A percentile compares a stretch with the other conserved stretches of the same genome.
Evolutionary conservation across 2,329 filamentous ascomycete species (phyloP).

Genomic region (Colletotrichum sidae): DNA sequence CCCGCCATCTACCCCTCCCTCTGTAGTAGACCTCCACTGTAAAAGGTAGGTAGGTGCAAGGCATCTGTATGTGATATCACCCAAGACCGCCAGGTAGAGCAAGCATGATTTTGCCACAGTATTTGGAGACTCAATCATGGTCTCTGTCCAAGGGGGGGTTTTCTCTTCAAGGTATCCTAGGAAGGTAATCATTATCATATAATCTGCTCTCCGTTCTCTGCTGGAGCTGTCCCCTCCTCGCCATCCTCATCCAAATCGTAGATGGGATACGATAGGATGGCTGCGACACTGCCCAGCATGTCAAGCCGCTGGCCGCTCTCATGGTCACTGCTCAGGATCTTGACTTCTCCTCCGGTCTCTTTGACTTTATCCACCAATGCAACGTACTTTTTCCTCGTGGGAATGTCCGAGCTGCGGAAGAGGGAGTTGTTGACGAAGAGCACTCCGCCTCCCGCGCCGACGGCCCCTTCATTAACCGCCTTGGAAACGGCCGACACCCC

Average conservation of each 20-base stretch:
- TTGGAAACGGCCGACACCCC: constrained; percentile 84
- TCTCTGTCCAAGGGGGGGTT: too few relatives aligned
- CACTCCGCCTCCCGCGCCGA: constrained; percentile 86
- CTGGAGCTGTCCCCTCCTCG: constrained; percentile 49
- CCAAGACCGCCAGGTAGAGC: too few relatives aligned
- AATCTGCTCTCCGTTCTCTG: constrained; percentile 20
- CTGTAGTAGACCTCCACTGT: not conserved
- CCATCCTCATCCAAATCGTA: constrained; percentile 81
- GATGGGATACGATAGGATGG: constrained; percentile 90
- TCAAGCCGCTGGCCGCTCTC: constrained; percentile 91
- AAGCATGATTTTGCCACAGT: too few relatives aligned
- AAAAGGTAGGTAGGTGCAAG: not conserved
- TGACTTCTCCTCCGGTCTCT: constrained; percentile 85
- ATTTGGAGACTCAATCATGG: too few relatives aligned
- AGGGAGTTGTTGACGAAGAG: constrained; percentile 88
- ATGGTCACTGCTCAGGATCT: constrained; percentile 92
- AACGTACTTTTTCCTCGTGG: constrained; percentile 83
- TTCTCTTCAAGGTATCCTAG: too few relatives aligned
- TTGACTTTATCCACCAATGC: constrained; percentile 88
- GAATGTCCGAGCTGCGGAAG: constrained; percentile 85
- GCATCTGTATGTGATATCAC: too few relatives aligned
- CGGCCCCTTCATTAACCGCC: constrained; percentile 87
- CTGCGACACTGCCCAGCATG: constrained; percentile 87
- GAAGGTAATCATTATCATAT: constrained; percentile 19
- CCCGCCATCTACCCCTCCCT: constrained; percentile 16